Evolutionary conservation across 257 asterid genomes (phyloP).

Genomic region (Solanum verrucosum): DNA sequence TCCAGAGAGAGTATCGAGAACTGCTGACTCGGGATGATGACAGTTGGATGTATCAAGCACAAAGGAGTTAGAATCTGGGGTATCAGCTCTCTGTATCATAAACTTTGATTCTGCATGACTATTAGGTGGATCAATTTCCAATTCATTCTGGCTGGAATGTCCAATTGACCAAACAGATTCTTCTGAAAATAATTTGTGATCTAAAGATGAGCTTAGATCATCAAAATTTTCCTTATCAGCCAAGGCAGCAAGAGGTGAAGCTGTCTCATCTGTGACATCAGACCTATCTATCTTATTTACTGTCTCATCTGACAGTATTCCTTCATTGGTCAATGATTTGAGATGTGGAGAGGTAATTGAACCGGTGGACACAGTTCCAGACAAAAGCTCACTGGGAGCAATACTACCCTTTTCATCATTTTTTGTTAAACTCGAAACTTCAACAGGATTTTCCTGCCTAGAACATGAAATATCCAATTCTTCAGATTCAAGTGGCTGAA

Average conservation of each 20-base stretch:
- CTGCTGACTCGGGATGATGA: conserved; percentile 20
- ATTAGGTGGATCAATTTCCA: conserved; percentile 20
- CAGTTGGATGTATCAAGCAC: conserved; percentile 1
- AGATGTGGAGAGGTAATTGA: background rate
- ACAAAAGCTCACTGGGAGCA: conserved; percentile 4
- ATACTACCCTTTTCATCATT: conserved; percentile 16
- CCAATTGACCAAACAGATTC: conserved; percentile 20
- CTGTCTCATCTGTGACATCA: conserved; percentile 12
- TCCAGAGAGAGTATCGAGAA: conserved; percentile 6
- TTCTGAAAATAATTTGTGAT: conserved; percentile 11
- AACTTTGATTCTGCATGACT: conserved; percentile 10
- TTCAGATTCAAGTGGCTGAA: conserved; percentile 6
- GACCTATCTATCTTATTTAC: conserved; percentile 13
- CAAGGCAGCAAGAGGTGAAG: conserved; percentile 13
- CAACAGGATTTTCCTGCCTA: conserved; percentile 23
- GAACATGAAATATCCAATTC: conserved; percentile 13
- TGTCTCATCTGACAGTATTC: conserved; percentile 14
- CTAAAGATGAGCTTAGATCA: conserved; percentile 16
- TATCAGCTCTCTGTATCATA: conserved; percentile 11
- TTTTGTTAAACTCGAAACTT: conserved; percentile 8
- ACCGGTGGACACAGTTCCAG: conserved; percentile 22
- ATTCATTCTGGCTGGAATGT: conserved; percentile 20
- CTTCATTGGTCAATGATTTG: conserved; percentile 18
- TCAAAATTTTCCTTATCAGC: conserved; percentile 10
- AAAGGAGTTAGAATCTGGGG: conserved; percentile 6